Base-by-base conservation (phyloP, 106 monocot genomes). In the Triglochin maritima region DNA sequence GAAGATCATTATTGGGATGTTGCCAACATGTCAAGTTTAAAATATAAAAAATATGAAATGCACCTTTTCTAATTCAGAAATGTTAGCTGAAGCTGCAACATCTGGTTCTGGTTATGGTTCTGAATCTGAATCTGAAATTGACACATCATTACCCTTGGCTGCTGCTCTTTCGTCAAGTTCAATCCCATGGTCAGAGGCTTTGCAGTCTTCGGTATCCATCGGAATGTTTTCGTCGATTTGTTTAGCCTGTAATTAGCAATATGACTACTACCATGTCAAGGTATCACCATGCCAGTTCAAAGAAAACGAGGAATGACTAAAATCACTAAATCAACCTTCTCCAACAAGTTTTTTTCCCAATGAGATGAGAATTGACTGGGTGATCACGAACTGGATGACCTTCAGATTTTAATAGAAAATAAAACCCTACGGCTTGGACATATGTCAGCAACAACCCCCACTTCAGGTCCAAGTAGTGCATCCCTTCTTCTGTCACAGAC, bases 351-450 rank as follows among this genome's bases (percentile, higher is more conserved):
- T 59, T 87, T 94, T 52, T 84, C 82, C 89, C 89, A 45, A 87
- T 81, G 44, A 94, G 84, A 11, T 75, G 86, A 72, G 74, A 76
- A 70, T 85, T 79, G 11, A 94, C 87, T 66, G 94, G 94, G 76
- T 89, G 94, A 74, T 90, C 94, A 9, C 77, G 82, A 69, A 94
- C 81, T 49, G 87, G 58, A 69, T 86, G 82, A 2, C 94, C 94
- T 75, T 94, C 89, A 17, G 94, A 74, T 75, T 87, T 89, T 50
- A 89, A 77, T 58, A 94, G 76, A 66, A 94, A 85, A 79, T 94
- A 89, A 77, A 85, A 89, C 49, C 51, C 69, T 76, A 94, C 85
- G 56, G 87, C 80, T 81, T 87, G 87, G 50, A 81, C 82, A 71
- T 90, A 90, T 11, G 69, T 50, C 76, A 81, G 63, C 13, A 87